These are phyloP conservation scores for Exophiala alcalophila DNA, from an alignment of 2,329 filamentous ascomycete species.

Conservation along the genomic window DNA sequence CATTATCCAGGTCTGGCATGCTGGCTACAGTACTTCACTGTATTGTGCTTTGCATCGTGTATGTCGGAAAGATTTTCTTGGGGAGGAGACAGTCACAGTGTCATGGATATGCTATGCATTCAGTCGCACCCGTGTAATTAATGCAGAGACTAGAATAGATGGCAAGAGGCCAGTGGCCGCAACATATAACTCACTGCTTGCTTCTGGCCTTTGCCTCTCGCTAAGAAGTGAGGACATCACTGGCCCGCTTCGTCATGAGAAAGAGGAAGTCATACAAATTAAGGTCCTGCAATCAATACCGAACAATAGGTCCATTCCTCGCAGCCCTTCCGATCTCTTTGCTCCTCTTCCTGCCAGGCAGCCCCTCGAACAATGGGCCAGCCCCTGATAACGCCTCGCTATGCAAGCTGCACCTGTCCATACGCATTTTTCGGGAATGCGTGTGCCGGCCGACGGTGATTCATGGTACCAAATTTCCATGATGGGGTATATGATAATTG, in stretches of 20 bases:
- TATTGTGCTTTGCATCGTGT: conserved; percentile 1
- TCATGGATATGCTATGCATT: no score
- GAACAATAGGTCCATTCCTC: conserved; percentile 4
- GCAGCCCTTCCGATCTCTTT: not conserved
- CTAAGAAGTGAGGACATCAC: no score
- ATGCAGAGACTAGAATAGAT: no score
- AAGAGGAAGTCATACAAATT: conserved; percentile 4
- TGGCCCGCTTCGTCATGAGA: no score
- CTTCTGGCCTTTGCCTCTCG: no score
- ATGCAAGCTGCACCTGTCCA: conserved; percentile 18
- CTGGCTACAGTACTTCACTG: no score
- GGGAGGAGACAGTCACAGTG: conserved; percentile 24
- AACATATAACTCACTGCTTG: no score
- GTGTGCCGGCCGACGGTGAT: conserved; percentile 11
- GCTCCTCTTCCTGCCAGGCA: not conserved
- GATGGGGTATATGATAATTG: conserved; percentile 25
- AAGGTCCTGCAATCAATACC: conserved; percentile 1
- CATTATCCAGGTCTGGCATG: conserved; percentile 27
- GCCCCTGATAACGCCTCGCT: conserved; percentile 23
- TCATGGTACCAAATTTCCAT: conserved; percentile 18
- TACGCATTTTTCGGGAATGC: conserved; percentile 13
- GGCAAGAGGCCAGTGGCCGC: no score
- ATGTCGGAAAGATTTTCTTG: conserved; percentile 16
- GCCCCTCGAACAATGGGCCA: not conserved
- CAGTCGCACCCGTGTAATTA: no score